Percentiles rank a stretch among this genome's conserved stretches.
Conservation (phyloP, 2,329 filamentous ascomycete species). For the Didymellaceae sp. region DNA sequence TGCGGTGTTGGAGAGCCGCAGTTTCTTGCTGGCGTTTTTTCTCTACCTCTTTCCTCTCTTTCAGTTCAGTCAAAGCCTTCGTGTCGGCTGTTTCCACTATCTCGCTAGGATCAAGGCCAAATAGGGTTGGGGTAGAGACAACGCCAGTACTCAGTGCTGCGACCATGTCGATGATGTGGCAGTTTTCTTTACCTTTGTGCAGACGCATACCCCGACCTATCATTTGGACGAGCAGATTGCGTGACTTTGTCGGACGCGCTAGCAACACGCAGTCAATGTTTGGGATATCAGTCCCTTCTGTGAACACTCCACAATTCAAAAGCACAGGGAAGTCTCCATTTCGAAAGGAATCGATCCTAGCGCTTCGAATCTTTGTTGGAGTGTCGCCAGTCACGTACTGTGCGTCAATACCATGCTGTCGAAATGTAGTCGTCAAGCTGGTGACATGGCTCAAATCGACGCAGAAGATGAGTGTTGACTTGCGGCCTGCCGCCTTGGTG, state of each 20-base stretch:
- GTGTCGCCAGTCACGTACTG: conserved; percentile 87
- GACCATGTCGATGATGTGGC: conserved; percentile 96
- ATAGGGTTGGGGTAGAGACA: conserved; percentile 87
- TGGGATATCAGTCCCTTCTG: conserved; percentile 96
- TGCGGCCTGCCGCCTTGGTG: conserved; percentile 72
- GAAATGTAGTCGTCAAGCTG: conserved; percentile 77
- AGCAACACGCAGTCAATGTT: conserved; percentile 94
- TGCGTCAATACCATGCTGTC: conserved; percentile 79
- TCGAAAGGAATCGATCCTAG: conserved; percentile 78
- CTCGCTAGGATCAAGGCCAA: conserved; percentile 85
- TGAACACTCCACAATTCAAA: conserved; percentile 95
- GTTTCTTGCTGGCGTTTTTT: conserved; percentile 56
- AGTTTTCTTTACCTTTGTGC: conserved; percentile 80
- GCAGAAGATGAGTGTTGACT: conserved; percentile 92
- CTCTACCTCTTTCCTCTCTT: conserved; percentile 55
- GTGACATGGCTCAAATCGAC: conserved; percentile 86
- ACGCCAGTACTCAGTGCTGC: conserved; percentile 83
- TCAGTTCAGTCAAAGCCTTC: conserved; percentile 65
- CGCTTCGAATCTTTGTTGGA: conserved; percentile 68
- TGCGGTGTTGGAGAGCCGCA: conserved; percentile 70
- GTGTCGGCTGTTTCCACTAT: conserved; percentile 72
- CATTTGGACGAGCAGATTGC: conserved; percentile 97
- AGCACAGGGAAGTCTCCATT: conserved; percentile 81
- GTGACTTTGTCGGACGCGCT: conserved; percentile 85
- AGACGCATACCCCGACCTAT: conserved; percentile 92